These are phyloP conservation scores for Termitomyces bulborhizus DNA, from an alignment of 768 basidiomycete genomes.

Conservation along the genomic window DNA sequence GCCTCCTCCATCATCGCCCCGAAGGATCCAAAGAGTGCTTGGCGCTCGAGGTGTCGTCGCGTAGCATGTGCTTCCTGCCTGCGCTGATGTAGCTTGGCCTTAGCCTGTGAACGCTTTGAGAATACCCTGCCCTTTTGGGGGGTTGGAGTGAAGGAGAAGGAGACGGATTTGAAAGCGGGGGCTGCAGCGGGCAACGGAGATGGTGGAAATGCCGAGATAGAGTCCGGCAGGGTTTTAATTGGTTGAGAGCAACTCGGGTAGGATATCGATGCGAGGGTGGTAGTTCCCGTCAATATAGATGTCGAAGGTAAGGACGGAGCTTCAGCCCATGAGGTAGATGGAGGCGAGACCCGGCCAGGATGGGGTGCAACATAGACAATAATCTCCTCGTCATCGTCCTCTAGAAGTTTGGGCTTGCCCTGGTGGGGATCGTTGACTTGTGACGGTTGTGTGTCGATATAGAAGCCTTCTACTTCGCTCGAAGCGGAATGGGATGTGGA, in stretches of 20 bases:
- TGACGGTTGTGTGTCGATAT: constrained; percentile 38
- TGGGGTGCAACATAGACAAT: constrained; percentile 79
- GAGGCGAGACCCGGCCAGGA: constrained; percentile 34
- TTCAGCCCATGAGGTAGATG: constrained; percentile 2
- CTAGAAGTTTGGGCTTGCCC: constrained; percentile 12
- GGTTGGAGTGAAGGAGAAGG: constrained; percentile 29
- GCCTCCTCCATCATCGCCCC: constrained; percentile 54
- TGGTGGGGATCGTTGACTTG: constrained; percentile 8
- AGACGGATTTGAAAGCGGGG: constrained; percentile 22
- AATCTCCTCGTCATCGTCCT: constrained; percentile 51
- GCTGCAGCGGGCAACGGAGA: neutral
- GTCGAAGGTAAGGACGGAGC: constrained; percentile 8
- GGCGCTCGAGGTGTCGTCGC: constrained; percentile 20
- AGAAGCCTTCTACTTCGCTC: constrained; percentile 17
- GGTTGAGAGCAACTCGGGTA: neutral
- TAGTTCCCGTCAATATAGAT: constrained; percentile 22
- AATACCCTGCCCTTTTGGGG: constrained; percentile 25
- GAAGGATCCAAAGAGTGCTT: constrained; percentile 36
- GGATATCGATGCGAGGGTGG: constrained; percentile 4
- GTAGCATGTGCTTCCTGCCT: constrained; percentile 17
- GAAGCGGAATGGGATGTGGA: neutral
- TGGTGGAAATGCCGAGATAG: neutral
- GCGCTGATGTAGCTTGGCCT: constrained; percentile 18
- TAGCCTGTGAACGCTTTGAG: constrained; percentile 16
- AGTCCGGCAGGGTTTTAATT: too few species aligned